Evolutionary conservation across 2,329 filamentous ascomycete genomes (phyloP), one percentile per base, ranked within the genome.

Genomic region (Capronia americana): DNA sequence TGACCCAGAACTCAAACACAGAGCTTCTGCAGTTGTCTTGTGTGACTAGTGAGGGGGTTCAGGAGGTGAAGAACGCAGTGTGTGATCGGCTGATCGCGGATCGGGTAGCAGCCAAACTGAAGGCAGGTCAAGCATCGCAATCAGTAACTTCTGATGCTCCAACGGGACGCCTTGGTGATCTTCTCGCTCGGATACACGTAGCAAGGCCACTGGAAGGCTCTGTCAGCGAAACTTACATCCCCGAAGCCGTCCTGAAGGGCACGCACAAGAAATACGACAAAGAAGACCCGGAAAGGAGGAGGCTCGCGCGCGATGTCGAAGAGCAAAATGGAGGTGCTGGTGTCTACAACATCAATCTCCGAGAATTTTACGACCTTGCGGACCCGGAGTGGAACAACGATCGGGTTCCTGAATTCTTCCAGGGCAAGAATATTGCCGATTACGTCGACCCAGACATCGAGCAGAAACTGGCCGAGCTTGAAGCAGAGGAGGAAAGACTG

Each of bases 391-490:
- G 95, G 95, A 97, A 96, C 79, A 87, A 97, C 77, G 96, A 99
- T 82, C 92, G 91, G 81, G 91, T 98, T 63, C 95, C 95, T 34
- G 95, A 99, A 80, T 85, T 97, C 57, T 91, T 93, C 79, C 89
- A 98, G 76, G 95, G 95, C 79, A 93, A 94, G 86, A 99, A 99
- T 79, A 92, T 99, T 65, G 95, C 94, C 82, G 95, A 99, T 80
- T 99, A 92, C 79, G 88, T 99, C 75, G 95, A 98, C 75, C 93
- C 94, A 0, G 96, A 99, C 63, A 99, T 99, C 76, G 95, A 97
- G 75, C 86, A 88, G 72, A 98, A 97, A 83, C 87, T 99, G 57
- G 89, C 90, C 59, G 92, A 92, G 63, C 85, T 99, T 38, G 95
- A 99, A 79, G 93, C 93, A 69, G 96, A 99, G 77, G 95, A 99